Evolutionary conservation across 192 early-diverging fungal genomes (phyloP), one percentile per base, ranked within the genome.

Genomic region (Entophlyctis helioformis): DNA sequence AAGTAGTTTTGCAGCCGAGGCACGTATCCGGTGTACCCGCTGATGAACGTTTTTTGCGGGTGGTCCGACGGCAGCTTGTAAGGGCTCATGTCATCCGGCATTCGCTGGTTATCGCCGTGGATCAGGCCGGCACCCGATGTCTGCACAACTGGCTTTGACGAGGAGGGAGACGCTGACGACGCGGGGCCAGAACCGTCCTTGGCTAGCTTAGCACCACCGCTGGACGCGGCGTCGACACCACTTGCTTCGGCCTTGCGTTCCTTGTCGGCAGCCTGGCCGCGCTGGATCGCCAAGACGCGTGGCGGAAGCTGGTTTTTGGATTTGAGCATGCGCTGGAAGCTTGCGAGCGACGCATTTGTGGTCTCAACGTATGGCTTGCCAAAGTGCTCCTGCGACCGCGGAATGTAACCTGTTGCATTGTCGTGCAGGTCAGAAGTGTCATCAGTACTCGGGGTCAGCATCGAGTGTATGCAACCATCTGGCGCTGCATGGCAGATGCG

Each of bases 1-100:
- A 72, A 76, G 48, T 76, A 64, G 44, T 76, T 69, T 49, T 72
- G 66, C 44, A 72, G 48, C 36, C 70, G 48, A 8, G 73, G 69
- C 18, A 76, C 73, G 56, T 67, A 70, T n/a, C 73, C 73, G 32
- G 69, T 72, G 47, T 76, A 76, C 1, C 73, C 73, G 13, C 54
- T 52, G 46, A 76, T 68, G 41, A 74, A 76, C 6, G 64, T 70
- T 45, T 76, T 76, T 45, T 70, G 63, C 1, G 65, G 56, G 32
- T 76, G 73, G 27, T 58, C 41, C 26, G 34, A 34, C 20, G 73
- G 70, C 26, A 76, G 50, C 29, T 51, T 53, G 54, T 76, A 76
- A 16, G 73, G 71, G 44, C 63, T 67, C 43, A 56, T 54, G 33
- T 74, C 66, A 48, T 74, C 61, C n/a, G n/a, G n/a, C n/a, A n/a